These are phyloP conservation scores for Starmerella vaccinii DNA, from an alignment of 805 yeast species.

Conservation along the genomic window DNA sequence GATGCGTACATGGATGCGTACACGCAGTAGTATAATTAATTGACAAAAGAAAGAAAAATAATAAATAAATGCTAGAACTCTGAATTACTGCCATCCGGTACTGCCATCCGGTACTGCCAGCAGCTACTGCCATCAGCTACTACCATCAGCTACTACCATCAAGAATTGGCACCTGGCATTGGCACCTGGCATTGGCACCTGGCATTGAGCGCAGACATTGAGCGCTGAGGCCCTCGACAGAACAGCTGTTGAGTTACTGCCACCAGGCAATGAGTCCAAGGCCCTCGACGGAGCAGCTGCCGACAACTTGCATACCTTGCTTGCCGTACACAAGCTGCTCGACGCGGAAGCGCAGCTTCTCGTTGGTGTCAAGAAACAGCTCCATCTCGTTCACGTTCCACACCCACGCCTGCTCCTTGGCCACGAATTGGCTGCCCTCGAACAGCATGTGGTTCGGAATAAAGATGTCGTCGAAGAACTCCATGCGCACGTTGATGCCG, in stretches of 20 bases:
- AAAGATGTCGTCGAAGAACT: constrained; percentile 83
- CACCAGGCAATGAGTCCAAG: constrained; percentile 97
- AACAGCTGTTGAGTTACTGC: constrained; percentile 31
- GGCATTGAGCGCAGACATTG: no score
- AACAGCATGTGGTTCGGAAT: constrained; percentile 76
- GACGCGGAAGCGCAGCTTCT: constrained; percentile 79
- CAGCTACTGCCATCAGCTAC: no score
- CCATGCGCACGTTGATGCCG: constrained; percentile 75
- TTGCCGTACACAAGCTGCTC: constrained; percentile 70
- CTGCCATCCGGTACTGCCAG: no score
- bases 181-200: no score
- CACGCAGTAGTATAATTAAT: no score
- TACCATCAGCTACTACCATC: no score
- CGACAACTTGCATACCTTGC: constrained; percentile 78
- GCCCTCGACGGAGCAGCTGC: constrained; percentile 90
- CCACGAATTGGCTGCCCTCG: constrained; percentile 54
- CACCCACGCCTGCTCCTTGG: constrained; percentile 88
- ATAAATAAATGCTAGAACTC: neutral
- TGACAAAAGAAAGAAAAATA: no score
- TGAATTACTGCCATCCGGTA: no score
- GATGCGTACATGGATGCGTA: no score
- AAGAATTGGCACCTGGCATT: no score
- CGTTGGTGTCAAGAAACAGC: constrained; percentile 78
- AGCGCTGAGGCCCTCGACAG: no score
- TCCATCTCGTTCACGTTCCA: constrained; percentile 72